A percentile compares a stretch with the other conserved stretches of the same genome.
These are phyloP conservation scores for Trichoderma simmonsii DNA, from an alignment of 2,329 filamentous ascomycete species.

Conservation along the genomic window DNA sequence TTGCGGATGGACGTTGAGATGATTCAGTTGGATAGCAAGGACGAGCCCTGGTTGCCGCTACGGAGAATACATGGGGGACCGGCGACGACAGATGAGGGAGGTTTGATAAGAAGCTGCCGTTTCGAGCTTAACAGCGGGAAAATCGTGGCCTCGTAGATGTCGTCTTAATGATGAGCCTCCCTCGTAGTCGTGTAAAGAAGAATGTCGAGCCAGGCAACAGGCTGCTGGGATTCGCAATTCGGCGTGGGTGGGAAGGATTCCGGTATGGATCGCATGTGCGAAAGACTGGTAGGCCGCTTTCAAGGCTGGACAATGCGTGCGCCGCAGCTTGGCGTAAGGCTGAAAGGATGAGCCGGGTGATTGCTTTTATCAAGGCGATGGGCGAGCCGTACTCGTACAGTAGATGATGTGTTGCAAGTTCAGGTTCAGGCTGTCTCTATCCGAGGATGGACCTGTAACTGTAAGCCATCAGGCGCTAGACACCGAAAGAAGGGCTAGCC, in stretches of 20 bases:
- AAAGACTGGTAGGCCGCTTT: background rate
- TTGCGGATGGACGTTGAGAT: constrained; percentile 21
- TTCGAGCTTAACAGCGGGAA: background rate
- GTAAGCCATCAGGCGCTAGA: constrained; percentile 12
- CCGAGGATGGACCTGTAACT: background rate
- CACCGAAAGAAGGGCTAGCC: constrained; percentile 2
- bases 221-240: background rate
- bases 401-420: background rate
- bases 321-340: constrained; percentile 1
- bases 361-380: background rate
- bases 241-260: background rate
- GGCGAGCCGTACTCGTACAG: background rate
- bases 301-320: constrained; percentile 2
- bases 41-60: constrained; percentile 19
- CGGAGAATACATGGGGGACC: constrained; percentile 16
- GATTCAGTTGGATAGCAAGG: constrained; percentile 7
- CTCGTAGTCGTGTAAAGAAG: background rate
- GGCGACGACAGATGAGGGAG: background rate
- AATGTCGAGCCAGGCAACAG: background rate
- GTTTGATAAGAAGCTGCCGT: background rate
- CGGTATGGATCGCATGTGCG: background rate
- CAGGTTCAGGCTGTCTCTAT: background rate
- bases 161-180: background rate
- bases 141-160: background rate
- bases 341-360: background rate